Evolutionary conservation across 108 stramenopile genomes (phyloP), one percentile per base, ranked within the genome.

Genomic region (Stephanodiscus minutulus): DNA sequence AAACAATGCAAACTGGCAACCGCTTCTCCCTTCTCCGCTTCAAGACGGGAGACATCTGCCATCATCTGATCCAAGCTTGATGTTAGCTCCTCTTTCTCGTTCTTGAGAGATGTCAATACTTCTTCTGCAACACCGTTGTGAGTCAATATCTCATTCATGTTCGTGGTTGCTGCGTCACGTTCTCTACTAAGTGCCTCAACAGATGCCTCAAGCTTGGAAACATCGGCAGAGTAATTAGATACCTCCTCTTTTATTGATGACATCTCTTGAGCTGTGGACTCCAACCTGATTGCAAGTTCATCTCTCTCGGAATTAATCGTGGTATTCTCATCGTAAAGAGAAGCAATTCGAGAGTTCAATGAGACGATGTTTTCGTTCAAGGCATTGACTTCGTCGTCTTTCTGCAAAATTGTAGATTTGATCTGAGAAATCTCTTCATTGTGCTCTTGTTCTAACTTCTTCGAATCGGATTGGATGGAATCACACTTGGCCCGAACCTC

Each of bases 61-160:
- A 53, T 66, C 29, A 52, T 24, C 29, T 35, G 52, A 7, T 54
- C 31, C 66, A 54, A 53, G 13, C 31, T 54, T 1, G 64, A 66
- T 21, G 31, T 28, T 31, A 66, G 28, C 20, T 50, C 48, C 5
- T 66, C 64, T 27, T 53, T 66, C 9, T 66, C 64, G 18, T 33
- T 41, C 36, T 56, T 8, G 0, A 56, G 15, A 10, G 55, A 28
- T 1, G 55, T 29, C 55, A 29, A 2, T 1, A 56, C 55, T 31
- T 28, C 55, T 25, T 29, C 55, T 7, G 7, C 50, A 52, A 8
- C 18, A 17, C 18, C 22, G 27, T 25, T 29, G 31, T 5, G 5
- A 33, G 31, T 33, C 31, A 33, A 33, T 33, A 33, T 5, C 31
- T 33, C 31, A 18, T 48, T 48, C 47, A 48, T 48, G 2, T 18